phyloP scores from a whole-genome alignment of 257 asterid genomes.

The Oldenlandia corymbosa region DNA sequence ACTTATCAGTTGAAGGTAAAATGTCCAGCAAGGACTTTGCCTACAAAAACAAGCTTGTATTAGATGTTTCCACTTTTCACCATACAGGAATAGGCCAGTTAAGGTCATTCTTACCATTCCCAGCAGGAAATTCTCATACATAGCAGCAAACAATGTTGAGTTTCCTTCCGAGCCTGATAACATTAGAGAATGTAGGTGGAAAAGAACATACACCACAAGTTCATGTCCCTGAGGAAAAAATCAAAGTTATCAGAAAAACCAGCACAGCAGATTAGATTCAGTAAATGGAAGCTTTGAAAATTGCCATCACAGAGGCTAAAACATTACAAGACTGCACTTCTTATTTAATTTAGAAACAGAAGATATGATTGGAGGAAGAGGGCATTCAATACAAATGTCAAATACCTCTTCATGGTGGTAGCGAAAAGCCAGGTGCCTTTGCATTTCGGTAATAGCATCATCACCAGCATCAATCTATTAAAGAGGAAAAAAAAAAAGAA shows the following conservation, averaged over 20 bases:
- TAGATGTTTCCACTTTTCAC: constrained; percentile 15
- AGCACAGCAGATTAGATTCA: neutral
- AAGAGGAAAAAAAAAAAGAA: constrained; percentile 10
- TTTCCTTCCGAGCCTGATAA: constrained; percentile 46
- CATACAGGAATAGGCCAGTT: constrained; percentile 6
- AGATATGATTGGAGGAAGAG: neutral
- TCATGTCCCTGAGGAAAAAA: constrained; percentile 75
- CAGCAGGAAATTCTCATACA: constrained; percentile 70
- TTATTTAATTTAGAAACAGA: too few relatives aligned
- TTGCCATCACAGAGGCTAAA: neutral
- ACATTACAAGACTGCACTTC: too few relatives aligned
- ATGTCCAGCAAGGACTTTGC: constrained; percentile 63
- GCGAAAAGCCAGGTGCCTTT: constrained; percentile 57
- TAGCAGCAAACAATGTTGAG: constrained; percentile 51
- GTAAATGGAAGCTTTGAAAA: neutral
- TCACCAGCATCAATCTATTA: constrained; percentile 57
- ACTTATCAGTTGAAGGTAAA: constrained; percentile 91
- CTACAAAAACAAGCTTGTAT: constrained; percentile 43
- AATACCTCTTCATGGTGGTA: constrained; percentile 75
- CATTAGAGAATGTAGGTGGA: constrained; percentile 67
- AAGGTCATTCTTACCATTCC: constrained; percentile 65
- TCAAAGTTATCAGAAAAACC: constrained; percentile 13
- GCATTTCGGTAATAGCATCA: constrained; percentile 61
- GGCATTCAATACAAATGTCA: constrained; percentile 8
- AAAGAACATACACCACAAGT: constrained; percentile 81